Percentiles rank a stretch among this genome's conserved stretches.
Conservation (phyloP, 805 yeast species). For the Phaffomyces antillensis region DNA sequence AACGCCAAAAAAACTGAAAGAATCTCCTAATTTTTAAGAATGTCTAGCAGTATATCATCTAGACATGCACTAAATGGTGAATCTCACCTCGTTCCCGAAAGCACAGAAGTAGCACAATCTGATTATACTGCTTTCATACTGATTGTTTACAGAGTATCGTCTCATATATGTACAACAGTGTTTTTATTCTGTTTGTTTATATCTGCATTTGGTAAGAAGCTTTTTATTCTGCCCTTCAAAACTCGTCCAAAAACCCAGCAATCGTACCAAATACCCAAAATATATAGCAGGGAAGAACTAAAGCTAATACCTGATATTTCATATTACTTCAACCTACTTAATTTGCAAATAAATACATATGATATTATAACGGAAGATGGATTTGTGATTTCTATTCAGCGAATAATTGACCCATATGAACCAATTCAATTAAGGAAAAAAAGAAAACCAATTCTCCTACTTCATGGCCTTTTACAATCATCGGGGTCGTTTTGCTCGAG, state of each 20-base stretch:
- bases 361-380: conserved; percentile 75
- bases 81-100: neutral
- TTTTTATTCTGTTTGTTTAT: conserved; percentile 12
- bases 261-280: neutral
- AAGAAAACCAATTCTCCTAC: conserved; percentile 58
- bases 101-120: neutral
- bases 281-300: conserved; percentile 23
- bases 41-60: neutral
- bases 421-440: conserved; percentile 18
- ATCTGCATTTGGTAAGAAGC: conserved; percentile 9
- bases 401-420: conserved; percentile 44
- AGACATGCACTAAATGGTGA: neutral
- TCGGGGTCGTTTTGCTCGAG: conserved; percentile 79
- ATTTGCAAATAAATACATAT: conserved; percentile 51
- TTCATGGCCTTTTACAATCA: conserved; percentile 86
- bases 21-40: neutral
- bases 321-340: conserved; percentile 61
- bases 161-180: conserved; percentile 10
- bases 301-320: conserved; percentile 46
- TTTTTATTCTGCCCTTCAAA: neutral
- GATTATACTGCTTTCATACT: neutral
- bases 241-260: neutral
- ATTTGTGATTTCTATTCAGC: conserved; percentile 57
- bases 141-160: conserved; percentile 7
- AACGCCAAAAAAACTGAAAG: no score